A percentile compares a stretch with the other conserved stretches of the same genome.
phyloP scores from a whole-genome alignment of 768 basidiomycete genomes.

The Cystofilobasidium ferigula region DNA sequence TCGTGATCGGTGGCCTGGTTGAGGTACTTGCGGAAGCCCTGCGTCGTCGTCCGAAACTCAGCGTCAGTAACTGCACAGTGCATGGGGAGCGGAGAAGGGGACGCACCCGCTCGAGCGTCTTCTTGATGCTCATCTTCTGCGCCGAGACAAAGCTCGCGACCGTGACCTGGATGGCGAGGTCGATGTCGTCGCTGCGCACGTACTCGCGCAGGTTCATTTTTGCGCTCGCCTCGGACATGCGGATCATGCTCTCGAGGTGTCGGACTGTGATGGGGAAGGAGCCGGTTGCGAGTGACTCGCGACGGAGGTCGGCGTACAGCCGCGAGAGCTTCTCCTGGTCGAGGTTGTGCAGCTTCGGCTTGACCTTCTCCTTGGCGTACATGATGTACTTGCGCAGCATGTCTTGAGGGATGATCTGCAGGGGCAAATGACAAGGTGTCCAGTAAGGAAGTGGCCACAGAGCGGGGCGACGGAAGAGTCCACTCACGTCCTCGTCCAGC shows the following conservation, averaged over 20 bases:
- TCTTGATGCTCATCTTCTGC: constrained; percentile 98
- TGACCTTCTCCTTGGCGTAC: constrained; percentile 88
- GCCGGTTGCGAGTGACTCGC: constrained; percentile 94
- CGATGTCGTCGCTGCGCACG: constrained; percentile 89
- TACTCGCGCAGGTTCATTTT: constrained; percentile 97
- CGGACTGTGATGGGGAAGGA: constrained; percentile 97
- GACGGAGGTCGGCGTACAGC: constrained; percentile 88
- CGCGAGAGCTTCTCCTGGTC: constrained; percentile 89
- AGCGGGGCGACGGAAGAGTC: neutral
- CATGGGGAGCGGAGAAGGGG: neutral
- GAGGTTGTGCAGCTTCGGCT: constrained; percentile 84
- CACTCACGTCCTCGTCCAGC: constrained; percentile 71
- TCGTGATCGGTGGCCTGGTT: constrained; percentile 93
- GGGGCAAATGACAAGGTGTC: neutral
- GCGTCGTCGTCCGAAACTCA: neutral
- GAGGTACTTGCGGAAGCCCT: constrained; percentile 96
- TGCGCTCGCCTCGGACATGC: constrained; percentile 96
- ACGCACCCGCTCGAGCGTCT: constrained; percentile 83
- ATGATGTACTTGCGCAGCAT: constrained; percentile 95
- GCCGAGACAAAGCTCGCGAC: constrained; percentile 89
- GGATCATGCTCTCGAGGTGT: constrained; percentile 96
- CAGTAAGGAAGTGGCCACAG: neutral
- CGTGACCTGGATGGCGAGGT: constrained; percentile 90
- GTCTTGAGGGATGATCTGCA: constrained; percentile 90
- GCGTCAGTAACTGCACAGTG: too few species aligned